phyloP scores from a whole-genome alignment of 169 alveolate species.

The Sarcocystis neurona region DNA sequence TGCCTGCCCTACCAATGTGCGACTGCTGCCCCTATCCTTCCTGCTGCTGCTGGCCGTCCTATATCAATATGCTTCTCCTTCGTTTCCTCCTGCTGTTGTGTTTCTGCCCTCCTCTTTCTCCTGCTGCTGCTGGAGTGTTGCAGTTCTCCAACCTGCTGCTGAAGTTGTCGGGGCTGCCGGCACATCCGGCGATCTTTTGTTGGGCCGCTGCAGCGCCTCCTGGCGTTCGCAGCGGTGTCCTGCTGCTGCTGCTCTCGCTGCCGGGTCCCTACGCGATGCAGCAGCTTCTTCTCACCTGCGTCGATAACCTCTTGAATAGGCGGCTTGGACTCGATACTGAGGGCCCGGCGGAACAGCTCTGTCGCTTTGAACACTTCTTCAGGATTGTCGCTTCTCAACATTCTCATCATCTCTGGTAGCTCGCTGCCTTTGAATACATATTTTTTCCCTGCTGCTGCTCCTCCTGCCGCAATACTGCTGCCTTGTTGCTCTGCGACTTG shows the following conservation, averaged over 20 bases:
- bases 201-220: too few relatives aligned
- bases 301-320: constrained; percentile 87
- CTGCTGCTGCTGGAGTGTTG: too few relatives aligned
- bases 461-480: too few relatives aligned
- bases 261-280: not conserved
- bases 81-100: not conserved
- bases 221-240: not conserved
- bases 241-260: too few relatives aligned
- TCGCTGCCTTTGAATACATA: not conserved
- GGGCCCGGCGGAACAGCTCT: constrained; percentile 83
- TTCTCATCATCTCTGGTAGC: constrained; percentile 52
- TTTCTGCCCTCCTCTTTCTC: not conserved
- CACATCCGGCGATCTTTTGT: too few relatives aligned
- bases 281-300: not conserved
- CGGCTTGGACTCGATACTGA: constrained; percentile 91
- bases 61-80: too few relatives aligned
- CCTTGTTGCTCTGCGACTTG: not conserved
- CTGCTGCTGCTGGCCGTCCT: too few relatives aligned
- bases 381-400: constrained; percentile 46
- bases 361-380: constrained; percentile 60
- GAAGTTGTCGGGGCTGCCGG: too few relatives aligned
- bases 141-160: too few relatives aligned
- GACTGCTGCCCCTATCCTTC: too few relatives aligned
- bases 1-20: too few relatives aligned
- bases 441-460: too few relatives aligned